Conservation (phyloP, 75 land plant genomes). For the Pseudotsuga menziesii region DNA sequence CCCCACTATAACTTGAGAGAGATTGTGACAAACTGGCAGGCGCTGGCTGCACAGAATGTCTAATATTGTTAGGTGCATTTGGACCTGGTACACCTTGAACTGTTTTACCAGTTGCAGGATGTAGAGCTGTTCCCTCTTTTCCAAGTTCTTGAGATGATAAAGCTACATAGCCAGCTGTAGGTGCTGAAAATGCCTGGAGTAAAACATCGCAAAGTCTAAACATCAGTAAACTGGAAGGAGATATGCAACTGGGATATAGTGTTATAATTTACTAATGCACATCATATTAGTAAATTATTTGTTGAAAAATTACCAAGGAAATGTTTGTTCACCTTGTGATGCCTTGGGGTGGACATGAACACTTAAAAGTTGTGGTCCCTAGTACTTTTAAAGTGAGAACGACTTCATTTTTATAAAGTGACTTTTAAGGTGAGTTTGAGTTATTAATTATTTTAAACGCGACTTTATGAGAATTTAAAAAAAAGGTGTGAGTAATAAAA, state of each 20-base stretch:
- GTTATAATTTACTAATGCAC: background rate
- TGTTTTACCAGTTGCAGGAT: background rate
- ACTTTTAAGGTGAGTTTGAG: too few species aligned
- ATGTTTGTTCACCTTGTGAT: too few species aligned
- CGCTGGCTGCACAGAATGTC: conserved; percentile 6
- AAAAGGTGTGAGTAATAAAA: too few species aligned
- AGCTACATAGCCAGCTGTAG: background rate
- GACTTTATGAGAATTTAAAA: too few species aligned
- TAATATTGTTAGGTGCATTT: background rate
- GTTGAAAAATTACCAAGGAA: too few species aligned
- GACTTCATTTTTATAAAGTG: too few species aligned
- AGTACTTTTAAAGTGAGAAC: too few species aligned
- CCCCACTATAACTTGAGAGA: conserved; percentile 25
- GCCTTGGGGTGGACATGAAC: too few species aligned
- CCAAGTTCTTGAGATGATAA: conserved; percentile 3
- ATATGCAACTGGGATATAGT: background rate
- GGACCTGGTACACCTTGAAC: background rate
- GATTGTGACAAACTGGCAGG: conserved; percentile 25
- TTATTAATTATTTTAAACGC: too few species aligned
- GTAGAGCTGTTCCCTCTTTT: background rate
- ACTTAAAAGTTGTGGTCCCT: too few species aligned
- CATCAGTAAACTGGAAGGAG: background rate
- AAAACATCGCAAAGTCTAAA: background rate
- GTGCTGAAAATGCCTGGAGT: conserved; percentile 1
- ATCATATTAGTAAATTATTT: background rate